Base-by-base conservation (phyloP, 345 rosid genomes). In the Eucalyptus tenuipes region DNA sequence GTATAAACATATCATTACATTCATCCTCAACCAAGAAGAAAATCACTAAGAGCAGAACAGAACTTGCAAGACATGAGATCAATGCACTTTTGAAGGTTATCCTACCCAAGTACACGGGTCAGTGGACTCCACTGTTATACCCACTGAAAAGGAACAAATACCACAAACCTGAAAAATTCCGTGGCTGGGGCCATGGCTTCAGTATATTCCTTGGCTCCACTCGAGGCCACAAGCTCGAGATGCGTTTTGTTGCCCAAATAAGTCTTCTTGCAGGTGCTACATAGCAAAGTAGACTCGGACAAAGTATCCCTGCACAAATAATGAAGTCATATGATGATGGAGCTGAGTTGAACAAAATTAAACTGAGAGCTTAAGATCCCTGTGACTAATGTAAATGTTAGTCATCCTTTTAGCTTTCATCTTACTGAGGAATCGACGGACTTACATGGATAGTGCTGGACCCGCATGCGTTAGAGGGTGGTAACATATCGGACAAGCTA, bases 401-500 rank as follows among this genome's bases (percentile, higher is more conserved):
- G 25, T 37, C 45, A 44, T 44, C 47, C 84, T 2, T 75, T 11
- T 75, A 75, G 84, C 84, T 75, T 75, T 40, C 16, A 20, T 13
- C 27, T 1, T 40, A 2, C 84, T 75, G 29, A 75, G 16, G 29
- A 75, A 75, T 86, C 14, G 12, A 18, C 1, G 18, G 86, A 91
- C 96, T 92, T 89, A 95, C 97, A 93, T 52, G 71, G 91, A 93
- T 87, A 91, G 86, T 84, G 88, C 75, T 3, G 92, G 87, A 61
- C 89, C 89, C 13, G n/a, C 91, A 88, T 84, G 52, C 20, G 87
- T 90, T 12, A 97, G 89, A 16, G 94, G 94, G 88, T 88, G 37
- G 88, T 93, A 96, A 91, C 99, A 95, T 44, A 97, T 91, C 31
- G 99, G 99, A 90, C 98, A 96, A 85, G 98, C 99, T 79, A 97